Percentiles rank a stretch among this genome's conserved stretches.
Evolutionary conservation across 2,329 filamentous ascomycete genomes (phyloP).

Genomic region (Paraphaeosphaeria sporulosa): DNA sequence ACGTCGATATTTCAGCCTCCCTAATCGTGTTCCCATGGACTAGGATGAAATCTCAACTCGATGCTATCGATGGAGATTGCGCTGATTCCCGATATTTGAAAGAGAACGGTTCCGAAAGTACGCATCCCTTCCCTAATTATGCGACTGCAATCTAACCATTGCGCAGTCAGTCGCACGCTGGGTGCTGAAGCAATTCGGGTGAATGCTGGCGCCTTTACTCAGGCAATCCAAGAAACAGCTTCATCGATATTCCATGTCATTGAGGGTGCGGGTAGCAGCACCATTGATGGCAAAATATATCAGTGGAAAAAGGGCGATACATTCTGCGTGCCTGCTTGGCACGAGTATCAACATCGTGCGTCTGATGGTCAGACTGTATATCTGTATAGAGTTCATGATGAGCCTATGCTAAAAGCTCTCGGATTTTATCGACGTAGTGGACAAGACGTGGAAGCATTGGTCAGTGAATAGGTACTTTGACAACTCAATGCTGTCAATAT

Average conservation of each 20-base stretch:
- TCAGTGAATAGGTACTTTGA: constrained; percentile 22
- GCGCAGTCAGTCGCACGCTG: no score
- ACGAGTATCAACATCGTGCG: constrained; percentile 58
- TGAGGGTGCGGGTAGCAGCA: constrained; percentile 53
- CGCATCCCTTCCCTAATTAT: constrained; percentile 51
- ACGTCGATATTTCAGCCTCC: constrained; percentile 54
- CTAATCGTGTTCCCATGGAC: constrained; percentile 60
- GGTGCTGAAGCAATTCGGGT: constrained; percentile 54
- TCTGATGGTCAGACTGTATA: constrained; percentile 51
- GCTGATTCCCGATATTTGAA: constrained; percentile 4
- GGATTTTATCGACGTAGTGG: constrained; percentile 58
- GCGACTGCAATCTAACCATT: no score
- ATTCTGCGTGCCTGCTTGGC: constrained; percentile 63
- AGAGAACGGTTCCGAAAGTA: constrained; percentile 7
- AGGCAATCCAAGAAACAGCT: constrained; percentile 56
- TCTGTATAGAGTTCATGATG: constrained; percentile 63
- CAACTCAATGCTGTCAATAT: no score
- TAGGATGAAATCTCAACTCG: constrained; percentile 53
- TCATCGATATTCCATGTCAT: constrained; percentile 64
- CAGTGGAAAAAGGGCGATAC: constrained; percentile 62
- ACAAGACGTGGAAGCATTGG: constrained; percentile 51
- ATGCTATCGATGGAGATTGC: constrained; percentile 28
- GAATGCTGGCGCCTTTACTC: constrained; percentile 46
- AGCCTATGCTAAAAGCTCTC: constrained; percentile 61
- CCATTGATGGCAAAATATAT: constrained; percentile 49